Base-by-base conservation (phyloP, 2,329 filamentous ascomycete genomes). In the Talaromyces sp. region DNA sequence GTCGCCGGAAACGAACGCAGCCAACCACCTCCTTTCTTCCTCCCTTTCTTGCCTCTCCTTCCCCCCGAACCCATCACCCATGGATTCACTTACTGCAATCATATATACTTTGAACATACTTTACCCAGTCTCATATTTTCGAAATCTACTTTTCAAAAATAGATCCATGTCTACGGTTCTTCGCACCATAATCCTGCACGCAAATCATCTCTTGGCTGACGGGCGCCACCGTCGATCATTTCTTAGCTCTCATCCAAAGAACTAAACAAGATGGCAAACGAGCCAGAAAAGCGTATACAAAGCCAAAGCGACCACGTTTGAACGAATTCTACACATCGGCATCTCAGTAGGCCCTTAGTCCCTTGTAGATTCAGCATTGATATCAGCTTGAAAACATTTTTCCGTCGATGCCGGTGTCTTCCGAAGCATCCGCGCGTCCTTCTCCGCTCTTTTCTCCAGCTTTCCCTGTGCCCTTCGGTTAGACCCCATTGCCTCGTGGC, bases 341-440 rank as follows among this genome's bases (percentile, higher is more conserved):
- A 46, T 46, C 30, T 33, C 17, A 36, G 29, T 11, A 17, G 3
- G 14, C 13, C 17, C 14, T 4, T 14, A 22, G 16, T 4, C 13
- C 22, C 19, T 6, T 24, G 1, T 14, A 14, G 6, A 16, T 35
- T 4, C n/a, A 17, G 29, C 19, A 30, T n/a, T 35, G 43, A 46
- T 45, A 29, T 19, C 20, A 36, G 6, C 5, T 11, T 36, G 19
- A 33, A 22, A 46, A 20, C 8, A n/a, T 35, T 45, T 51, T 35
- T 52, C 22, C 41, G 37, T 49, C 45, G 45, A 56, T 51, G 22
- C 54, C 56, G 56, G 50, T 5, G 45, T 27, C 51, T 33, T 56
- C 56, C 56, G 54, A 54, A n/a, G 30, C 37, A 24, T 37, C 54
- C 43, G 42, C 42, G 19, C 32, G 35, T 43, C n/a, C 35, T 33